Evolutionary conservation across 1,284 basidiomycete genomes (phyloP), one percentile per base, ranked within the genome.

Genomic region (Boletus semigastroideus): DNA sequence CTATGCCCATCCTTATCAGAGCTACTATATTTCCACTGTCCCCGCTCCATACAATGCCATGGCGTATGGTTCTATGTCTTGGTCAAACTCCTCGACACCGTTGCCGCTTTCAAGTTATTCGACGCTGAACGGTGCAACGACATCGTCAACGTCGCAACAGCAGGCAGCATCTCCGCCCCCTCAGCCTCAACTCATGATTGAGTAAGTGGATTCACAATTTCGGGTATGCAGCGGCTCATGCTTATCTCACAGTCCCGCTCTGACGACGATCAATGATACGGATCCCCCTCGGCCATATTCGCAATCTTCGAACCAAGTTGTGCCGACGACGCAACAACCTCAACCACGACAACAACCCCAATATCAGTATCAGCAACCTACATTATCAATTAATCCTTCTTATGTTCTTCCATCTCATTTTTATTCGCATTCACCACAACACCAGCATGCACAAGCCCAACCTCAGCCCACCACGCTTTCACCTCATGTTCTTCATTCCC

Each of bases 41-140:
- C 65, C 75, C 10, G 67, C 75, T 3, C 75, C 83, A 6, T 84
- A 78, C 68, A 79, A 79, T 57, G 72, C 77, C 5, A 73, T 82
- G 59, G 63, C 76, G 6, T 84, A 84, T 55, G 73, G 75, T 33
- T 56, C 69, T 1, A 65, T 78, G 36, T 59, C 73, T 20, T 84
- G 82, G 79, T 58, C 74, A 1, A 59, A 62, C 27, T 66, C 74
- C 33, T 62, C 73, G 13, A 62, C 73, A 8, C 73, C 76, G 40
- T 68, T 89, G 7, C 87, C 87, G 1, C 67, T 90, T 30, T 90
- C 87, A 9, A 82, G 72, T 53, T 90, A 89, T 58, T 90, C 87
- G 13, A 82, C 83, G 28, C 67, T 90, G 48, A 87, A 89, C 68
- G 87, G 87, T 17, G 87, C 87, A 27, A 90, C 81, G 5, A 62